Conservation (phyloP, 2,329 filamentous ascomycete species). For the Neonectria magnoliae region DNA sequence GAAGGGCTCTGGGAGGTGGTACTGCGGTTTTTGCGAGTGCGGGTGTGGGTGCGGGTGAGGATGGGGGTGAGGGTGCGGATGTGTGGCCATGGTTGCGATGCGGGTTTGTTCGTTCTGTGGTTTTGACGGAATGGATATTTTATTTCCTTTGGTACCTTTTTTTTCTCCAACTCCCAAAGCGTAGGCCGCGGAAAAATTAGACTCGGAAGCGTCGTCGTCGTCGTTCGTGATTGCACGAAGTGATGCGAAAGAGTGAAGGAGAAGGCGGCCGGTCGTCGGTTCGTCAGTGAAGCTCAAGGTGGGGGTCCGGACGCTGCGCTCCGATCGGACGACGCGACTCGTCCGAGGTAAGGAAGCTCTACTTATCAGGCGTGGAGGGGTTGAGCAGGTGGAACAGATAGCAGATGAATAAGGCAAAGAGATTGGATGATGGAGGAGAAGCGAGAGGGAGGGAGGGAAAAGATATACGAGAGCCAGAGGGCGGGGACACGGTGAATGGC, state of each 20-base stretch:
- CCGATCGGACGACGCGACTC: too few species aligned
- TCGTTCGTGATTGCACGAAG: background rate
- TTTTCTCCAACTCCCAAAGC: too few species aligned
- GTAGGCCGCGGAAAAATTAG: too few species aligned
- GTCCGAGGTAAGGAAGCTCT: background rate
- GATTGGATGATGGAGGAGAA: background rate
- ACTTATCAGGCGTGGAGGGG: background rate
- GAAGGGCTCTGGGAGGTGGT: conserved; percentile 47
- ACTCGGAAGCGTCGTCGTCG: background rate
- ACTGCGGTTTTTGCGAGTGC: conserved; percentile 45
- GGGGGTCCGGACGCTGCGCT: conserved; percentile 1
- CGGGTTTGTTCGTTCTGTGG: background rate
- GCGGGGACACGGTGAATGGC: background rate
- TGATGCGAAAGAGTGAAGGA: background rate
- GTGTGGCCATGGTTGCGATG: conserved; percentile 48
- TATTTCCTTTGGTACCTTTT: too few species aligned
- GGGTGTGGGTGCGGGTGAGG: background rate
- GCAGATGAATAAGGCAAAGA: too few species aligned
- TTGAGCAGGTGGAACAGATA: too few species aligned
- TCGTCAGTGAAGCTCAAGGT: background rate
- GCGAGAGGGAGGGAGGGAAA: background rate
- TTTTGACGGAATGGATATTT: too few species aligned
- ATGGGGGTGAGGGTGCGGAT: background rate
- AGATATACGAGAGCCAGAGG: background rate
- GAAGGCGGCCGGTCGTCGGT: background rate